Evolutionary conservation across 257 asterid species (phyloP), one percentile per base, ranked within the genome.

Genomic region (Mentha longifolia): DNA sequence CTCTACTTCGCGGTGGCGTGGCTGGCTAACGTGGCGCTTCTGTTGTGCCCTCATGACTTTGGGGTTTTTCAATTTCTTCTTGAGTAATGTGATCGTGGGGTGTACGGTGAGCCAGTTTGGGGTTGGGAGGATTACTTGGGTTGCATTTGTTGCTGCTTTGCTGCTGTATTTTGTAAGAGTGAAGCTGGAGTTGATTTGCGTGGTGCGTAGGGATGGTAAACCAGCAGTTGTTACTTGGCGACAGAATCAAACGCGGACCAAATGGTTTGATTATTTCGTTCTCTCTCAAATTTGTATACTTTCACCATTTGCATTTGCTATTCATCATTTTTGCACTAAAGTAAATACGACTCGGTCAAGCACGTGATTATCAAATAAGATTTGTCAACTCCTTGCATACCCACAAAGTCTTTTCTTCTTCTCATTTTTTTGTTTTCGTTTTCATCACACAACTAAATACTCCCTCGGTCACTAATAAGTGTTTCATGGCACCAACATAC

Each of bases 51-150:
- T n/a, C 25, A 3, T 12, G 80, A 76, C 9, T 37, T 70, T 0
- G 76, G 73, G 22, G 60, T 76, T 6, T n/a, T 56, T 76, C 47
- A 70, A 64, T 30, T 76, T 76, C 39, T 54, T 76, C 3, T 67
- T 76, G 25, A 68, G 77, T 14, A 71, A 76, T 54, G 76, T 65
- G 35, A 56, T 76, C 19, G 77, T 76, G 33, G 80, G 80, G 4
- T 70, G 64, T 17, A 70, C 69, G 5, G 76, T 70, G 54, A 70
- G 68, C 14, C 57, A 76, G 10, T 70, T 76, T 22, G 80, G 80
- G 39, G 37, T 76, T 8, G n/a, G 69, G 4, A 51, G 58, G 1
- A 76, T 54, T 3, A 76, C 80, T 13, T 76, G 80, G 76, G 6
- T 76, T 54, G 80, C 63, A 0, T 70, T 63, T 35, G 68, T 19